phyloP scores from a whole-genome alignment of 495 filamentous ascomycete genomes.

The Neurospora sp. region DNA sequence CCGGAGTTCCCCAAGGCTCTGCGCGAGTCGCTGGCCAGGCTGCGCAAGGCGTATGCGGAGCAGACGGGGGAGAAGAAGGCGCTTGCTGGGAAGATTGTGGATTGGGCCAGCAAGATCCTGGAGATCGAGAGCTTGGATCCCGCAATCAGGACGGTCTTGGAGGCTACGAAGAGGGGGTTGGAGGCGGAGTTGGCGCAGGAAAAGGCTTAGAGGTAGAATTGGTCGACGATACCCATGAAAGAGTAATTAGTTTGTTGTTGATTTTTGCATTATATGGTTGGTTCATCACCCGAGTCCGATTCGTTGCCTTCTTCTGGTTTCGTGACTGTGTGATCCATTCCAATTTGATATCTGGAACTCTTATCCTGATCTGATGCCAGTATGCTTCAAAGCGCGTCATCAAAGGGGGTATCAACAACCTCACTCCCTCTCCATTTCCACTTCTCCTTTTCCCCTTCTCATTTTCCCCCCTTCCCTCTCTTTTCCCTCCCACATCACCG shows the following conservation, averaged over 20 bases:
- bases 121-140: slow-evolving; percentile 50
- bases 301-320: too few species aligned
- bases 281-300: background rate
- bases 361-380: background rate
- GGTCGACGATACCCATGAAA: background rate
- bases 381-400: background rate
- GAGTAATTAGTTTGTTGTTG: background rate
- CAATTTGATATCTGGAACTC: too few species aligned
- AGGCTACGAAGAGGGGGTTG: slow-evolving; percentile 38
- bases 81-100: slow-evolving; percentile 46
- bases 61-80: slow-evolving; percentile 30
- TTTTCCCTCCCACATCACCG: slow-evolving; percentile 29
- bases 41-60: slow-evolving; percentile 36
- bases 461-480: too few species aligned
- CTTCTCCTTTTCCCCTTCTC: slow-evolving; percentile 19
- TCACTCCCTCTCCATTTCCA: background rate
- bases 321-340: too few species aligned
- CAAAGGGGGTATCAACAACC: background rate
- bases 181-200: slow-evolving; percentile 2
- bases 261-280: background rate
- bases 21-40: slow-evolving; percentile 47
- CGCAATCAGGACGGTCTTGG: slow-evolving; percentile 54
- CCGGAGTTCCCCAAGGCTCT: slow-evolving; percentile 66
- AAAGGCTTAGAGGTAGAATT: background rate
- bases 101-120: slow-evolving; percentile 50